A percentile compares a stretch with the other conserved stretches of the same genome.
Conservation (phyloP, 129 eudicot genomes). For the Lonicera japonica region DNA sequence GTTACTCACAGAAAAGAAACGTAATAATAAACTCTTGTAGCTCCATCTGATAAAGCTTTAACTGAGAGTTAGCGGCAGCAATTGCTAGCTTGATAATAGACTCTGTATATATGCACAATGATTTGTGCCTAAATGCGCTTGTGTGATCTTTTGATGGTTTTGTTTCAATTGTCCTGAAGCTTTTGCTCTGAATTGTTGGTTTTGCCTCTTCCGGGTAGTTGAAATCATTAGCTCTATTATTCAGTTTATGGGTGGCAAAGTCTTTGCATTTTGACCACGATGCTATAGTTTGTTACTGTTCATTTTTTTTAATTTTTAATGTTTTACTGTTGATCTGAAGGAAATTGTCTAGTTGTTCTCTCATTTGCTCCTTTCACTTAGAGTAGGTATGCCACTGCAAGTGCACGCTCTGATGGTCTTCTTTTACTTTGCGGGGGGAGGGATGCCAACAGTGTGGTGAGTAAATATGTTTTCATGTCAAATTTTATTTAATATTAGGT, state of each 20-base stretch:
- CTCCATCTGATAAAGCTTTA: too few relatives aligned
- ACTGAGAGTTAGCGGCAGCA: not conserved
- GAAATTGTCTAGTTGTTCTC: slow-evolving; percentile 2
- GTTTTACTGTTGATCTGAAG: not conserved
- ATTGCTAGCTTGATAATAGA: not conserved
- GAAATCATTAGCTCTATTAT: not conserved
- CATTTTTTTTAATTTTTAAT: not conserved
- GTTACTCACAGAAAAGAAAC: too few relatives aligned
- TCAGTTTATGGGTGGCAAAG: not conserved
- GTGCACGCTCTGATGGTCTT: slow-evolving; percentile 98
- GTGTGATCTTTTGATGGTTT: not conserved
- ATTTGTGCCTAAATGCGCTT: not conserved
- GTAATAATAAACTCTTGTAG: too few relatives aligned
- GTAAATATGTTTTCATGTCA: slow-evolving; percentile 12
- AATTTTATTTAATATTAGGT: not conserved
- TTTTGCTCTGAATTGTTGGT: not conserved
- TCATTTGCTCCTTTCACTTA: slow-evolving; percentile 12
- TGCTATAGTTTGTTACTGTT: not conserved
- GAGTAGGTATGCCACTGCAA: slow-evolving; percentile 94
- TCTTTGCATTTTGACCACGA: not conserved
- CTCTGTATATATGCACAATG: not conserved
- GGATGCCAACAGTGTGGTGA: slow-evolving; percentile 96
- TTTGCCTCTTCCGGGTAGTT: not conserved
- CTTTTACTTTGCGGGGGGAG: slow-evolving; percentile 96
- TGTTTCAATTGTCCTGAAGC: not conserved